Conservation (phyloP, 352 stramenopile genomes). For the Pythium graminicola region DNA sequence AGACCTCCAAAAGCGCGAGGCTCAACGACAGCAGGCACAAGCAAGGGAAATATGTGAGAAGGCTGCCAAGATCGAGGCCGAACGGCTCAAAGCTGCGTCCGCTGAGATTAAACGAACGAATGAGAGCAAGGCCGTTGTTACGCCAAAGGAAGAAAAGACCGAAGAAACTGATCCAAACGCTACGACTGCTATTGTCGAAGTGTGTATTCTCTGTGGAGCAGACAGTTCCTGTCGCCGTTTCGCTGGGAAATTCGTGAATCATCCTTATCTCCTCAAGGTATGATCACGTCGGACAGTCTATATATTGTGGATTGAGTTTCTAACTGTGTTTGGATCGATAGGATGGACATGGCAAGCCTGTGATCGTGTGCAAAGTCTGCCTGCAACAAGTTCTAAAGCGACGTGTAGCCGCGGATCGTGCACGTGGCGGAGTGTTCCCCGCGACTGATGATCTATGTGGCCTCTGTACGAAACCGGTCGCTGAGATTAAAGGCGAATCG, state of each 20-base stretch:
- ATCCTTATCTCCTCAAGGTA: slow-evolving; percentile 73
- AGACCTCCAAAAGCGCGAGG: slow-evolving; percentile 1
- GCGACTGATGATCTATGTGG: slow-evolving; percentile 32
- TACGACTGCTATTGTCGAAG: background rate
- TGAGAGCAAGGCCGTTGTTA: background rate
- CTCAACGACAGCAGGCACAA: slow-evolving; percentile 6
- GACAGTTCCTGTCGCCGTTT: slow-evolving; percentile 15
- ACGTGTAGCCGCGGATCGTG: slow-evolving; percentile 13
- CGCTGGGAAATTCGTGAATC: slow-evolving; percentile 35
- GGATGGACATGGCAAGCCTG: slow-evolving; percentile 40
- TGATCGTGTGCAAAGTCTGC: slow-evolving; percentile 64
- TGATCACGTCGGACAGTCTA: background rate
- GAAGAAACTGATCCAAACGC: background rate
- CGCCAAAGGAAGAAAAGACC: background rate
- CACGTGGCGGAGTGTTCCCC: slow-evolving; percentile 3
- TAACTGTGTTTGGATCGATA: background rate
- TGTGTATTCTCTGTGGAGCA: slow-evolving; percentile 45
- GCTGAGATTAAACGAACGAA: slow-evolving; percentile 13
- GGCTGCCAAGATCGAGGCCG: slow-evolving; percentile 9
- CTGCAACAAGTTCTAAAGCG: slow-evolving; percentile 45
- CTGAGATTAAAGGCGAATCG: slow-evolving; percentile 20
- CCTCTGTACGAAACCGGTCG: slow-evolving; percentile 37
- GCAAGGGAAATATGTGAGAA: slow-evolving; percentile 11
- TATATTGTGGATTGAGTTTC: background rate
- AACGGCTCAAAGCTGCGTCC: slow-evolving; percentile 1